These are phyloP conservation scores for Ophiostoma fasciatum DNA, from an alignment of 2,329 filamentous ascomycete genomes.

Conservation along the genomic window DNA sequence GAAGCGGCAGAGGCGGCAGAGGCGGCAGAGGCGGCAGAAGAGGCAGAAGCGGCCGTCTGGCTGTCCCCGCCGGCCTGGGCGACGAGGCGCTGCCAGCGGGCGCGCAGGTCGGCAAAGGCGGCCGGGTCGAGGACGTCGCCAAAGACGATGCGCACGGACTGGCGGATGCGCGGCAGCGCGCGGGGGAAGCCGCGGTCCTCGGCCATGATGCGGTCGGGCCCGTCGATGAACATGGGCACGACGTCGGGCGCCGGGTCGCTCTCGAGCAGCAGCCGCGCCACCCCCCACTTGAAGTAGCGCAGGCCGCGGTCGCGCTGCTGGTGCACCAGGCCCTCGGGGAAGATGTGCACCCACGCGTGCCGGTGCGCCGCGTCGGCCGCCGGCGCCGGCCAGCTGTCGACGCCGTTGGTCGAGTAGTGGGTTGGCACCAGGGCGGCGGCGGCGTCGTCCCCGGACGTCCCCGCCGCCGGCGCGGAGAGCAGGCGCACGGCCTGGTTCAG, in stretches of 20 bases:
- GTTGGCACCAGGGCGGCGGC: slow-evolving; percentile 23
- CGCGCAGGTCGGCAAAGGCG: slow-evolving; percentile 61
- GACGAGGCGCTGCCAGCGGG: slow-evolving; percentile 57
- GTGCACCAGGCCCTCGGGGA: slow-evolving; percentile 89
- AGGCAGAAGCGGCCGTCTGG: too few species aligned
- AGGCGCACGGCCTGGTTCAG: slow-evolving; percentile 75
- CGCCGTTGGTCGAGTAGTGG: slow-evolving; percentile 53
- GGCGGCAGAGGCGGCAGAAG: too few species aligned
- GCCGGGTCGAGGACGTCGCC: slow-evolving; percentile 66
- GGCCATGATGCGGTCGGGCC: slow-evolving; percentile 76
- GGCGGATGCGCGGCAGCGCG: slow-evolving; percentile 61
- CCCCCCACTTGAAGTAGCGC: slow-evolving; percentile 97
- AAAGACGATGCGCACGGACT: slow-evolving; percentile 58
- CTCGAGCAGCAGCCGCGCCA: slow-evolving; percentile 83
- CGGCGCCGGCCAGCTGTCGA: slow-evolving; percentile 54
- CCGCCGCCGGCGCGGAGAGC: slow-evolving; percentile 44
- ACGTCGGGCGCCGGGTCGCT: slow-evolving; percentile 70
- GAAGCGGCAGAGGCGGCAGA: too few species aligned
- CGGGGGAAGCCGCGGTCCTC: slow-evolving; percentile 68
- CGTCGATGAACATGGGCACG: slow-evolving; percentile 88
- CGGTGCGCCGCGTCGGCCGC: slow-evolving; percentile 55
- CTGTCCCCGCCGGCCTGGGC: slow-evolving; percentile 29
- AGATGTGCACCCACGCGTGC: slow-evolving; percentile 83
- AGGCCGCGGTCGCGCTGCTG: slow-evolving; percentile 66
- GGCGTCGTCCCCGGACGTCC: neutral